phyloP scores from a whole-genome alignment of 2,329 filamentous ascomycete species.

The Diaporthe longicolla region DNA sequence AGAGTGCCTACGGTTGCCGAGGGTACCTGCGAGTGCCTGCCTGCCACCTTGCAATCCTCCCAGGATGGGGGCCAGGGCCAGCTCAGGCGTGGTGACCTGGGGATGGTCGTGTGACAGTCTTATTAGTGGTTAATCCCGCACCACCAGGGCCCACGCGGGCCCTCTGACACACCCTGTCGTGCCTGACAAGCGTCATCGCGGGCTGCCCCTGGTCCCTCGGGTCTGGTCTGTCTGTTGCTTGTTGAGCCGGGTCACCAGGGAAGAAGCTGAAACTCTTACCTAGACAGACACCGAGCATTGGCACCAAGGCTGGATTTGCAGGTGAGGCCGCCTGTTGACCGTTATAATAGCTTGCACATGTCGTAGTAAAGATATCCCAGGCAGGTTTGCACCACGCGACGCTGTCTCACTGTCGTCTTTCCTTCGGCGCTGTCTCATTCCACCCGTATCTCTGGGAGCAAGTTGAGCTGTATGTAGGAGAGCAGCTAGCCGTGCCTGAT shows the following conservation, averaged over 20 bases:
- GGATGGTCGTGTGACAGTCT: slow-evolving; percentile 39
- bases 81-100: slow-evolving; percentile 1
- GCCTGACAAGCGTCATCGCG: slow-evolving; percentile 40
- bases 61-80: background rate
- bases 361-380: background rate
- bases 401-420: background rate
- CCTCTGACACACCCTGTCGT: slow-evolving; percentile 35
- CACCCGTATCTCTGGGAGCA: background rate
- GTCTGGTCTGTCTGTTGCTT: background rate
- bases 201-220: background rate
- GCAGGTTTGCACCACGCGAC: background rate
- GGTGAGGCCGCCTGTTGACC: background rate
- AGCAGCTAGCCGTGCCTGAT: background rate
- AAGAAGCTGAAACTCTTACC: background rate
- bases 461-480: background rate
- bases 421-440: background rate
- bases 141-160: slow-evolving; percentile 35
- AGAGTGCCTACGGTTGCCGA: slow-evolving; percentile 9
- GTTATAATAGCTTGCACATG: background rate
- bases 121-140: slow-evolving; percentile 33
- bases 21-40: background rate
- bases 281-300: background rate
- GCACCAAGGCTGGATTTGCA: background rate
- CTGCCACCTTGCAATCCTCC: background rate
- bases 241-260: background rate